phyloP scores from a whole-genome alignment of 2,329 filamentous ascomycete species.

The Scorias spongiosa region DNA sequence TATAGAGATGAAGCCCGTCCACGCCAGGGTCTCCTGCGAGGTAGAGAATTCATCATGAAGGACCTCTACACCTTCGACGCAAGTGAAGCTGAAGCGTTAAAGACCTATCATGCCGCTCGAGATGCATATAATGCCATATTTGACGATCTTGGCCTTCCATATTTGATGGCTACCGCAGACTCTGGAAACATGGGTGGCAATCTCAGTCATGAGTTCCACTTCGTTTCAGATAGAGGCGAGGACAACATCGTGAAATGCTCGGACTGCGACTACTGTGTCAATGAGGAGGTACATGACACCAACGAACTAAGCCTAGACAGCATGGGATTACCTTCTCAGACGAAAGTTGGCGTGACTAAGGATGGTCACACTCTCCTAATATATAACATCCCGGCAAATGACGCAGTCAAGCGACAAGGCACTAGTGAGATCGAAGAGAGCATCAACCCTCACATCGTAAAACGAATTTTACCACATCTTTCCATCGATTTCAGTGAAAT shows the following conservation, averaged over 20 bases:
- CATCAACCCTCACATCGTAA: background rate
- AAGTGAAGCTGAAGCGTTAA: constrained; percentile 49
- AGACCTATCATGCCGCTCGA: constrained; percentile 64
- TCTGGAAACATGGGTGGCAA: constrained; percentile 94
- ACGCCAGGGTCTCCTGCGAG: constrained; percentile 71
- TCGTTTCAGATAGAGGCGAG: constrained; percentile 65
- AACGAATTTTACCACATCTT: background rate
- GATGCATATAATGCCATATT: constrained; percentile 64
- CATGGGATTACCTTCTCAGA: constrained; percentile 28
- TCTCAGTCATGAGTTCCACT: constrained; percentile 89
- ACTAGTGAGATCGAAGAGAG: background rate
- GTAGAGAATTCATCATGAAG: constrained; percentile 93
- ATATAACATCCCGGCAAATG: background rate
- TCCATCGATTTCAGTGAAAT: background rate
- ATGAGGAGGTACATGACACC: constrained; percentile 55
- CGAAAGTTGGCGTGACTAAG: constrained; percentile 1
- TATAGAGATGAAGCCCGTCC: constrained; percentile 88
- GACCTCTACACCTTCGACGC: constrained; percentile 92
- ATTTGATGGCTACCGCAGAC: constrained; percentile 73
- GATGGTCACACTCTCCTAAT: background rate
- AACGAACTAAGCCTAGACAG: background rate
- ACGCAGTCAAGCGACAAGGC: background rate
- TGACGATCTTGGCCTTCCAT: constrained; percentile 65
- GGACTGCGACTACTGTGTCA: constrained; percentile 61
- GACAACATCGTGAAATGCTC: constrained; percentile 68